These are phyloP conservation scores for Capronia coronata DNA, from an alignment of 2,329 filamentous ascomycete species.

Conservation along the genomic window DNA sequence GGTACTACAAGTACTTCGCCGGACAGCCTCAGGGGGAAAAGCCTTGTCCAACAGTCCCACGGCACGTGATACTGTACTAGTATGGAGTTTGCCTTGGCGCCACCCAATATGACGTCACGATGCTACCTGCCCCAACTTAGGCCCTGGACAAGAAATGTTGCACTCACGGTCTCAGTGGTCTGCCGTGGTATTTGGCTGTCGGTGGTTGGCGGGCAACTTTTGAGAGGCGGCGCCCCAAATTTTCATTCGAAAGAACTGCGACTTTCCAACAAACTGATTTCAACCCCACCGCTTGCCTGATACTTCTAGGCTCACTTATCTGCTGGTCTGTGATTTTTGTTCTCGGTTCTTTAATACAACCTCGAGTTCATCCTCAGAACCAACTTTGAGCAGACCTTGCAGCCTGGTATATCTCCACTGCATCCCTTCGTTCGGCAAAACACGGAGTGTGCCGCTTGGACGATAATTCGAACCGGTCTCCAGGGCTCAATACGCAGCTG, in stretches of 20 bases:
- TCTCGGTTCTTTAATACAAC: not conserved
- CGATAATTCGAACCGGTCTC: not conserved
- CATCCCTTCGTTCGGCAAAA: not conserved
- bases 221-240: slow-evolving; percentile 1
- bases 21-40: not conserved
- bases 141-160: not conserved
- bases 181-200: not conserved
- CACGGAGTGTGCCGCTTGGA: not conserved
- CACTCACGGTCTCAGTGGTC: no score
- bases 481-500: not conserved
- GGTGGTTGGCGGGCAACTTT: not conserved
- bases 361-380: not conserved
- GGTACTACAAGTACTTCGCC: not conserved
- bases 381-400: not conserved
- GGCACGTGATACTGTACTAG: not conserved
- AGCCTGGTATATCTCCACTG: not conserved
- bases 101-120: no score
- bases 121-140: no score
- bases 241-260: not conserved
- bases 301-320: not conserved
- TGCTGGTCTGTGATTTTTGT: not conserved
- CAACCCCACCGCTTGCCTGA: not conserved
- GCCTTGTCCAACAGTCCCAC: not conserved
- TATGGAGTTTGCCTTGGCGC: not conserved
- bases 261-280: slow-evolving; percentile 1